Conservation (phyloP, 1,284 basidiomycete species). For the Cutaneotrichosporon sp. region DNA sequence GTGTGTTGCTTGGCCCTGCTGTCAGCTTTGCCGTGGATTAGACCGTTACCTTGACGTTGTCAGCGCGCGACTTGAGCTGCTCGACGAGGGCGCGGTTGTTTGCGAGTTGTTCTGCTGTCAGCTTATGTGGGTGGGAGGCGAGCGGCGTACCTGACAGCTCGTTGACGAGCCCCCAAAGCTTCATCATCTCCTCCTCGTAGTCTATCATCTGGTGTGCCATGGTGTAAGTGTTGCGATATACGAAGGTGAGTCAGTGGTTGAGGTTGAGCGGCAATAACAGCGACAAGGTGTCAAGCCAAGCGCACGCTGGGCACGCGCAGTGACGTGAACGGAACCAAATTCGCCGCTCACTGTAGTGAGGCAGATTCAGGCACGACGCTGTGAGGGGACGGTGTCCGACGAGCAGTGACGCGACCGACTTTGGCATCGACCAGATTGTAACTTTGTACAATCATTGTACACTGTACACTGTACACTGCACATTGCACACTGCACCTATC, state of each 20-base stretch:
- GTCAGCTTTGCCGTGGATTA: background rate
- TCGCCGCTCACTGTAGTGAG: background rate
- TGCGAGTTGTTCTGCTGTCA: constrained; percentile 69
- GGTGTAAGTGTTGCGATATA: constrained; percentile 1
- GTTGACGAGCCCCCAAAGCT: constrained; percentile 73
- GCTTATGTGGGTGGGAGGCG: background rate
- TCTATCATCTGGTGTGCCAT: constrained; percentile 36
- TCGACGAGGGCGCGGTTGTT: constrained; percentile 77
- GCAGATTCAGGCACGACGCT: background rate
- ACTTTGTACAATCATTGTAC: no score
- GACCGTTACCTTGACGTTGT: constrained; percentile 68
- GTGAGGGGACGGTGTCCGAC: background rate
- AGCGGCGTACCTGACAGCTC: constrained; percentile 60
- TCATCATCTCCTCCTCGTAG: constrained; percentile 66
- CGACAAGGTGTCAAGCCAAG: background rate
- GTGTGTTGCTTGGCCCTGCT: constrained; percentile 74
- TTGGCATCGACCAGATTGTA: background rate
- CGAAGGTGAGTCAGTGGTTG: background rate
- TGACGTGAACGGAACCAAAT: constrained; percentile 7
- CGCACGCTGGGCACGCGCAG: background rate
- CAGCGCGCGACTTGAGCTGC: constrained; percentile 70
- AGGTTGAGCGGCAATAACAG: background rate
- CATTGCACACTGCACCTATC: no score
- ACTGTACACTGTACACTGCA: no score
- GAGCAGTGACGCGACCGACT: constrained; percentile 10